These are phyloP conservation scores for Pichia sp. DNA, from an alignment of 1,139 yeast genomes.

Conservation along the genomic window DNA sequence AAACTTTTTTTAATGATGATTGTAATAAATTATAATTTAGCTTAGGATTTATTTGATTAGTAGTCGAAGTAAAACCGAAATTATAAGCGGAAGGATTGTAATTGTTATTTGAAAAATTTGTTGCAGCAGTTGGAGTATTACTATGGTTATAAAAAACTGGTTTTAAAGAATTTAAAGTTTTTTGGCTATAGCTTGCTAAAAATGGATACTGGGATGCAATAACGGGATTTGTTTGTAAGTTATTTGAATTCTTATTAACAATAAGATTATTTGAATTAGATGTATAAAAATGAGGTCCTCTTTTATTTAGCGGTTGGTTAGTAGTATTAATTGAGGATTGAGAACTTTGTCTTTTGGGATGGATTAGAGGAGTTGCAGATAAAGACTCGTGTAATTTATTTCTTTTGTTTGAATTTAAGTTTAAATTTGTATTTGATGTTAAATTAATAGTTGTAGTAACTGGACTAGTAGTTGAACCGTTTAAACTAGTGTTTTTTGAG, in stretches of 20 bases:
- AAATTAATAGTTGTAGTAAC: neutral
- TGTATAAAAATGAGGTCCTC: slow-evolving; percentile 20
- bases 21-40: slow-evolving; percentile 7
- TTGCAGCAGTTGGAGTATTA: slow-evolving; percentile 9
- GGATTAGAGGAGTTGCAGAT: slow-evolving; percentile 18
- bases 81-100: neutral
- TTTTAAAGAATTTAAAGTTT: slow-evolving; percentile 3
- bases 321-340: slow-evolving; percentile 22
- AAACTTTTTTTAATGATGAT: slow-evolving; percentile 14
- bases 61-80: slow-evolving; percentile 8
- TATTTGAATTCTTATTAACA: neutral
- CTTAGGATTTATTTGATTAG: slow-evolving; percentile 3
- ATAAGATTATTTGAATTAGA: slow-evolving; percentile 1
- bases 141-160: slow-evolving; percentile 5
- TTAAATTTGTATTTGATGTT: neutral
- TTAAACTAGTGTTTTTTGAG: neutral
- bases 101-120: slow-evolving; percentile 5
- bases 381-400: slow-evolving; percentile 15
- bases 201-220: slow-evolving; percentile 7
- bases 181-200: slow-evolving; percentile 8
- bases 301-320: slow-evolving; percentile 19
- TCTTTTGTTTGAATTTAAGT: slow-evolving; percentile 7
- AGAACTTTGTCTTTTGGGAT: slow-evolving; percentile 29
- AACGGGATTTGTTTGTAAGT: neutral
- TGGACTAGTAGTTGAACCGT: neutral